Evolutionary conservation across 805 yeast genomes (phyloP).

Genomic region (Yarrowia sp.): DNA sequence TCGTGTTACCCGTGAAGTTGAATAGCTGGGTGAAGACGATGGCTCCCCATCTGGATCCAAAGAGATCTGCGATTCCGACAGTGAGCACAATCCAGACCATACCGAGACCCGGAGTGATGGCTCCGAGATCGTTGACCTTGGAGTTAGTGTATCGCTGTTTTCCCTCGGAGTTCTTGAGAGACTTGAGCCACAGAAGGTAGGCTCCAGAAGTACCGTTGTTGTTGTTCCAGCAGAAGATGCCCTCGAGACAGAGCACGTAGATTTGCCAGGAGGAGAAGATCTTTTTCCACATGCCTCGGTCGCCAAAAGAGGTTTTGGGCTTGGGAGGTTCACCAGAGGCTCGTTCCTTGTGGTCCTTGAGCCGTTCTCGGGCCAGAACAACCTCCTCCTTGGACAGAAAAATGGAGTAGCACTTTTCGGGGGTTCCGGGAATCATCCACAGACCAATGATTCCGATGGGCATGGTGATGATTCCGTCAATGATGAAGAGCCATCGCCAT

Average conservation of each 20-base stretch:
- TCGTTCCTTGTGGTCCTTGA: conserved; percentile 30
- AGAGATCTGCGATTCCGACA: conserved; percentile 44
- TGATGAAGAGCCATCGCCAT: conserved; percentile 70
- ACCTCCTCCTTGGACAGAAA: conserved; percentile 56
- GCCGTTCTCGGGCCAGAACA: conserved; percentile 47
- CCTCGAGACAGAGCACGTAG: conserved; percentile 53
- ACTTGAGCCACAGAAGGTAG: conserved; percentile 58
- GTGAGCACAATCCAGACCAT: conserved; percentile 40
- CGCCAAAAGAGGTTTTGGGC: conserved; percentile 37
- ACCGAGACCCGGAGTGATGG: conserved; percentile 58
- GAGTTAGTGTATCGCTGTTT: conserved; percentile 42
- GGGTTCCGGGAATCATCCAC: conserved; percentile 62
- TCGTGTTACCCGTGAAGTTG: conserved; percentile 49
- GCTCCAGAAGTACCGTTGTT: conserved; percentile 53
- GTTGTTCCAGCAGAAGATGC: conserved; percentile 59
- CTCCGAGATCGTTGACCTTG: conserved; percentile 48
- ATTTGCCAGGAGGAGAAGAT: conserved; percentile 57
- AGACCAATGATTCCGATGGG: conserved; percentile 55
- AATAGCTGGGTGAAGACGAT: conserved; percentile 51
- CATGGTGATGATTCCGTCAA: conserved; percentile 58
- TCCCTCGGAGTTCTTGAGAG: conserved; percentile 34
- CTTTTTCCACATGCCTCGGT: conserved; percentile 49
- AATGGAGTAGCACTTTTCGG: conserved; percentile 51
- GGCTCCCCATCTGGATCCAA: conserved; percentile 53
- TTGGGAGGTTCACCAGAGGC: conserved; percentile 23